These are phyloP conservation scores for Peronospora belbahrii DNA, from an alignment of 352 stramenopile genomes.

Conservation along the genomic window DNA sequence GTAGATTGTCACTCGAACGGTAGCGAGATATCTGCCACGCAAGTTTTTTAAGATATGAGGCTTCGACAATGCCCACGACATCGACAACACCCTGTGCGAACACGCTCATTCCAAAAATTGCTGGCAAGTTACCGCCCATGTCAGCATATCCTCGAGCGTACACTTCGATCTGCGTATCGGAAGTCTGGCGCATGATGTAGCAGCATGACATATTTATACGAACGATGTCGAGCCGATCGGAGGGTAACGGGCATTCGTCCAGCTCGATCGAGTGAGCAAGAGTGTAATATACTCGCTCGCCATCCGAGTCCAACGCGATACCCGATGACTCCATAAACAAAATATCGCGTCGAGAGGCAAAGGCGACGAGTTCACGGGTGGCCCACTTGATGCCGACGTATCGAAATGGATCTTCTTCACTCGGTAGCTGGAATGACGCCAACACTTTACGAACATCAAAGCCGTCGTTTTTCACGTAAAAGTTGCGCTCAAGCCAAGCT, in stretches of 20 bases:
- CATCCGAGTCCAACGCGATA: conserved; percentile 34
- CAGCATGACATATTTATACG: conserved; percentile 43
- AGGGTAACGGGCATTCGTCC: conserved; percentile 18
- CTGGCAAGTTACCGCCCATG: conserved; percentile 30
- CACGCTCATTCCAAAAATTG: conserved; percentile 22
- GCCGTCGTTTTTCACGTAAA: conserved; percentile 38
- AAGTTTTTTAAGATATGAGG: conserved; percentile 49
- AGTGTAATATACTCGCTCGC: conserved; percentile 38
- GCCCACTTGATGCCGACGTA: conserved; percentile 48
- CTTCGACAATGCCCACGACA: conserved; percentile 36
- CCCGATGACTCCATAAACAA: conserved; percentile 41
- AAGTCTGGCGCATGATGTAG: conserved; percentile 38
- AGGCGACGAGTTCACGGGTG: conserved; percentile 21
- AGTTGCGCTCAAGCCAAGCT: conserved; percentile 30
- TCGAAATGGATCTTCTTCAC: conserved; percentile 40
- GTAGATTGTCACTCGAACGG: conserved; percentile 5
- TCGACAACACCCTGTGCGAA: conserved; percentile 27
- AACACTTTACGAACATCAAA: conserved; percentile 35
- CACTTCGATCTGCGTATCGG: conserved; percentile 32
- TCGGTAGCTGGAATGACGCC: conserved; percentile 33
- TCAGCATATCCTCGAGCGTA: conserved; percentile 41
- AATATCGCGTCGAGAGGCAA: conserved; percentile 36
- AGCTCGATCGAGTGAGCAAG: conserved; percentile 39
- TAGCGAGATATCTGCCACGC: conserved; percentile 25
- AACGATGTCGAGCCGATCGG: conserved; percentile 29